These are phyloP conservation scores for Chlorella variabilis DNA, from an alignment of 163 green algal genomes.

Conservation along the genomic window DNA sequence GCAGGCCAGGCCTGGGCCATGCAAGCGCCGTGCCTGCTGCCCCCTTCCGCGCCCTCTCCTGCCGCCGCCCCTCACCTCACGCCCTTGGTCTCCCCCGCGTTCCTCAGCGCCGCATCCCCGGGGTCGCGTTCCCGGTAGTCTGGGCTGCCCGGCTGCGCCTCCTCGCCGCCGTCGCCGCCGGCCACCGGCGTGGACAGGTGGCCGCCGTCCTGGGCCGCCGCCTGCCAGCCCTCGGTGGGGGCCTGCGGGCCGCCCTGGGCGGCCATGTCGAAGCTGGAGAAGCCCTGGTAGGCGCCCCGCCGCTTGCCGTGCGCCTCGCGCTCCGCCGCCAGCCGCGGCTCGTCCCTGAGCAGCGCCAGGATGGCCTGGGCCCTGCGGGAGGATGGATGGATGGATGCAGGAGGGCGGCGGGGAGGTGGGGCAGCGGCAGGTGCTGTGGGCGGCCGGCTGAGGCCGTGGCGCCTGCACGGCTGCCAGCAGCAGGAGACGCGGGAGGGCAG, in stretches of 20 bases:
- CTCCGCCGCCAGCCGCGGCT: constrained; percentile 53
- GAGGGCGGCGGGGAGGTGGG: not conserved
- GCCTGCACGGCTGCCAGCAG: no score
- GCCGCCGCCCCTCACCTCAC: constrained; percentile 1
- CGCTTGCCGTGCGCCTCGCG: constrained; percentile 23
- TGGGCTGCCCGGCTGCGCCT: constrained; percentile 7
- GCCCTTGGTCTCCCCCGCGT: constrained; percentile 81
- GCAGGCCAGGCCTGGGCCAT: no score
- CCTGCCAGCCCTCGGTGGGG: not conserved
- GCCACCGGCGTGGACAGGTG: constrained; percentile 19
- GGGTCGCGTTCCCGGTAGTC: constrained; percentile 2
- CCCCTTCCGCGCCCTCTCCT: no score
- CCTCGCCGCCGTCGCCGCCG: not conserved
- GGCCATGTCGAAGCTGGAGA: not conserved
- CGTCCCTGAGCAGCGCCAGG: constrained; percentile 57
- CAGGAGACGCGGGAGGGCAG: no score
- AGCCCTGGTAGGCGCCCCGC: constrained; percentile 25
- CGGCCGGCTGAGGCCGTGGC: no score
- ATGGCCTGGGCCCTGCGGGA: constrained; percentile 54
- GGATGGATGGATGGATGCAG: not conserved
- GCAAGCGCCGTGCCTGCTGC: no score
- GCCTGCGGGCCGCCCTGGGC: not conserved
- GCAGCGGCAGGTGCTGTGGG: not conserved
- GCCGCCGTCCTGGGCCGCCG: constrained; percentile 14
- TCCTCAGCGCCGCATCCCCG: constrained; percentile 3